A percentile compares a stretch with the other conserved stretches of the same genome.
These are phyloP conservation scores for Malania oleifera DNA, from an alignment of 164 flowering plant species.

Conservation along the genomic window DNA sequence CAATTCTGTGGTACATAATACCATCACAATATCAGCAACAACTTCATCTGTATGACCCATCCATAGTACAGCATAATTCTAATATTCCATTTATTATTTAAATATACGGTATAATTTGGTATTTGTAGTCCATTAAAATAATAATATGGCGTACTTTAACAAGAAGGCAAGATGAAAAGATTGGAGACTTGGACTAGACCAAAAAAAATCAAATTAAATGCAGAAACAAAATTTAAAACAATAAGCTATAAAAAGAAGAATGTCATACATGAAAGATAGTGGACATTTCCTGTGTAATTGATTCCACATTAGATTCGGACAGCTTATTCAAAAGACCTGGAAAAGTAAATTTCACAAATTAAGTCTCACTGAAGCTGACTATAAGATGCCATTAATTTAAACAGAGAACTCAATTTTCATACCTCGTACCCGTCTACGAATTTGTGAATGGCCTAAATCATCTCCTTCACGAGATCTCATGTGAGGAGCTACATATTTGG, in stretches of 20 bases:
- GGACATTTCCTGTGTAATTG: conserved; percentile 63
- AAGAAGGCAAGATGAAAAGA: too few species aligned
- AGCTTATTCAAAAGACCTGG: conserved; percentile 83
- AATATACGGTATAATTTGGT: too few species aligned
- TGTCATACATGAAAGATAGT: conserved; percentile 47
- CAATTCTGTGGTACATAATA: too few species aligned
- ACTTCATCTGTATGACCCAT: too few species aligned
- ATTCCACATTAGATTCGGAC: conserved; percentile 87
- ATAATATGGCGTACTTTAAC: too few species aligned
- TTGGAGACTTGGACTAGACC: too few species aligned
- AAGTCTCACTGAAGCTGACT: not conserved
- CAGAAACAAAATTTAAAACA: not conserved
- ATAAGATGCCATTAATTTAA: not conserved
- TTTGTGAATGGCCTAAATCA: conserved; percentile 50
- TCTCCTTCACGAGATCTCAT: conserved; percentile 44
- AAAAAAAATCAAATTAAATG: not conserved
- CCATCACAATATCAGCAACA: too few species aligned
- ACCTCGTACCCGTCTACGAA: conserved; percentile 75
- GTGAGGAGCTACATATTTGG: conserved; percentile 75
- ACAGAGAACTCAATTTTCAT: conserved; percentile 4
- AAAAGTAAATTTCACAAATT: conserved; percentile 9
- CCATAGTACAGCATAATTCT: too few species aligned
- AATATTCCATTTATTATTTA: too few species aligned
- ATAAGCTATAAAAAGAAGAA: not conserved
- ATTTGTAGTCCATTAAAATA: too few species aligned